phyloP scores from a whole-genome alignment of 1,284 basidiomycete species.

The Melampsora larici-populina region DNA sequence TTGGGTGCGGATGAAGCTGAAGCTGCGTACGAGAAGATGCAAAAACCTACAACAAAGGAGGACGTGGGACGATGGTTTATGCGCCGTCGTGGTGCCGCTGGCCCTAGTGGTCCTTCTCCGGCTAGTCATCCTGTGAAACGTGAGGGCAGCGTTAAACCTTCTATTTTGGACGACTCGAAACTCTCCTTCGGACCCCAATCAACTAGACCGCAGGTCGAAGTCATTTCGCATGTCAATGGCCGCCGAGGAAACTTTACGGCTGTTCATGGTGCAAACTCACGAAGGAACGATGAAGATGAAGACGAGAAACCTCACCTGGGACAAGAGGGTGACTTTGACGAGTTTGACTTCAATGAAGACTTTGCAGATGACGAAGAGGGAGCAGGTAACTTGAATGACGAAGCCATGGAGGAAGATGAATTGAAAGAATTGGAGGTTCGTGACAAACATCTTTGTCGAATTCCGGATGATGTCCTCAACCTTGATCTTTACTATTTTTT shows the following conservation, averaged over 20 bases:
- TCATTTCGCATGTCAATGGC: conserved; percentile 24
- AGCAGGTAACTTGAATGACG: conserved; percentile 60
- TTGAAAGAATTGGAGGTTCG: conserved; percentile 76
- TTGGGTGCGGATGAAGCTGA: conserved; percentile 70
- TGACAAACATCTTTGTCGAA: conserved; percentile 29
- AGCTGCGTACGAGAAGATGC: conserved; percentile 60
- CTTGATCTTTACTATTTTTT: background rate
- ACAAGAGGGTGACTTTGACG: conserved; percentile 60
- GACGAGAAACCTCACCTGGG: conserved; percentile 42
- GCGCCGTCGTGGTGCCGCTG: conserved; percentile 54
- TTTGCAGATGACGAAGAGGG: conserved; percentile 82
- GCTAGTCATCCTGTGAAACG: conserved; percentile 49
- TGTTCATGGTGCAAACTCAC: conserved; percentile 59
- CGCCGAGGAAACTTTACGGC: conserved; percentile 20
- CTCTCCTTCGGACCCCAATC: conserved; percentile 45
- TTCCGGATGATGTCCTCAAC: background rate
- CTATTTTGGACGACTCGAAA: conserved; percentile 30
- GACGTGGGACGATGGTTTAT: conserved; percentile 47
- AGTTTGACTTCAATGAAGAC: conserved; percentile 75
- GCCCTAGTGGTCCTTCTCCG: conserved; percentile 40
- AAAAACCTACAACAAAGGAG: conserved; percentile 46
- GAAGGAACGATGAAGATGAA: conserved; percentile 42
- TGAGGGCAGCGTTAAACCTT: conserved; percentile 51
- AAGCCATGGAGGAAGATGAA: conserved; percentile 73
- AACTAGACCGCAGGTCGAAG: conserved; percentile 62